Evolutionary conservation across 176 grass and related monocot genomes (phyloP), one percentile per base, ranked within the genome.

Genomic region (Leersia perrieri): DNA sequence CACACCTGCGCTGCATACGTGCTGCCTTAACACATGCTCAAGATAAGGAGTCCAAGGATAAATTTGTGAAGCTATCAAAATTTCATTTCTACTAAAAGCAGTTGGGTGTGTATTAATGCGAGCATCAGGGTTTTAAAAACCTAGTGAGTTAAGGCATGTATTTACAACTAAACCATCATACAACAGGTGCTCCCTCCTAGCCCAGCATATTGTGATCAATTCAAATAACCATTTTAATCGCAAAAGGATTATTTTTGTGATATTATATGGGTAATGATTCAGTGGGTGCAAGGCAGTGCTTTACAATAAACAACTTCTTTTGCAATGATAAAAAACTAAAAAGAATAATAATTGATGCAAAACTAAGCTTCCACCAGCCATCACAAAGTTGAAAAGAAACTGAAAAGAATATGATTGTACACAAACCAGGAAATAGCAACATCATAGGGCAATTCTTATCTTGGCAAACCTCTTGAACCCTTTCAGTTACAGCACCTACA

Each of bases 401-500:
- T 7, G 15, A 25, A 71, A 68, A 44, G 28, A 27, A 66, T 69
- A 81, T 66, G 57, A 18, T 25, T 44, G 32, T 35, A 84, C 3
- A 83, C 81, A 82, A 74, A 98, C 95, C 95, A 74, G 95, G 95
- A 81, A 94, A 98, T 32, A 98, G 77, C 18, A 98, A 84, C 85
- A 98, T 92, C 89, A 92, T 91, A 35, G 95, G 85, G 67, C 33
- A 84, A 79, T 86, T 73, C 65, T 94, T 83, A 57, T 91, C 79
- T 85, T 81, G 69, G 73, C 81, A 87, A 87, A 83, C 87, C 63
- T 92, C 80, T 57, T 72, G 72, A 64, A 98, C 49, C 84, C 95
- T 98, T 86, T 94, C 86, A 63, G 90, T 94, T 74, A 98, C 88
- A 88, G 87, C 83, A 78, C 92, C 95, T 98, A 85, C 64, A 90